Conservation (phyloP, 2,329 filamentous ascomycete genomes). For the Neonectria hederae region DNA sequence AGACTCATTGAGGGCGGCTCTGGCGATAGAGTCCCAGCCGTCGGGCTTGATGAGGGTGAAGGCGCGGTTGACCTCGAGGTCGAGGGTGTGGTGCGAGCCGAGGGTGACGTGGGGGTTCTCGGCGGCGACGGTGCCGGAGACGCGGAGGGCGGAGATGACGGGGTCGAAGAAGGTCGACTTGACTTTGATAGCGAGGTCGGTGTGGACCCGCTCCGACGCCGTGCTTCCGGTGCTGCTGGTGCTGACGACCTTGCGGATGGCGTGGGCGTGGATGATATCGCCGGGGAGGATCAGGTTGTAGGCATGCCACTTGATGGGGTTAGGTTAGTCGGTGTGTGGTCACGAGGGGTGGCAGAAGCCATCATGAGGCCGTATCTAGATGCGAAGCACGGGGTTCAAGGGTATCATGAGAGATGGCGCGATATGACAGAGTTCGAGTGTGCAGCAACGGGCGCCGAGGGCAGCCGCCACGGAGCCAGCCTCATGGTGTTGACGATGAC, state of each 20-base stretch:
- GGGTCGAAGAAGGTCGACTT: slow-evolving; percentile 69
- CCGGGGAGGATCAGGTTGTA: slow-evolving; percentile 67
- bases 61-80: slow-evolving; percentile 86
- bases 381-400: not conserved
- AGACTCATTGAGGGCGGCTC: slow-evolving; percentile 80
- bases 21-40: slow-evolving; percentile 89
- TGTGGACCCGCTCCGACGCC: slow-evolving; percentile 64
- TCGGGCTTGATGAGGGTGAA: slow-evolving; percentile 88
- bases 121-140: slow-evolving; percentile 62
- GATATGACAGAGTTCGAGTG: not conserved
- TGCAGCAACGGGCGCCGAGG: not conserved
- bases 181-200: slow-evolving; percentile 65
- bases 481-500: not conserved
- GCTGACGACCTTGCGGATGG: slow-evolving; percentile 63
- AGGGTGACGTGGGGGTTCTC: slow-evolving; percentile 64
- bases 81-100: slow-evolving; percentile 70
- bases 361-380: not conserved
- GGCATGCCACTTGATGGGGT: slow-evolving; percentile 61
- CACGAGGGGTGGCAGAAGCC: not conserved
- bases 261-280: slow-evolving; percentile 64
- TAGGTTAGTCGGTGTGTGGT: slow-evolving; percentile 32
- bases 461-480: not conserved
- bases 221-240: slow-evolving; percentile 60
- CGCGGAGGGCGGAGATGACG: slow-evolving; percentile 62
- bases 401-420: not conserved